These are phyloP conservation scores for Helicostylum pulchrum DNA, from an alignment of 192 early-diverging fungal species.

Conservation along the genomic window DNA sequence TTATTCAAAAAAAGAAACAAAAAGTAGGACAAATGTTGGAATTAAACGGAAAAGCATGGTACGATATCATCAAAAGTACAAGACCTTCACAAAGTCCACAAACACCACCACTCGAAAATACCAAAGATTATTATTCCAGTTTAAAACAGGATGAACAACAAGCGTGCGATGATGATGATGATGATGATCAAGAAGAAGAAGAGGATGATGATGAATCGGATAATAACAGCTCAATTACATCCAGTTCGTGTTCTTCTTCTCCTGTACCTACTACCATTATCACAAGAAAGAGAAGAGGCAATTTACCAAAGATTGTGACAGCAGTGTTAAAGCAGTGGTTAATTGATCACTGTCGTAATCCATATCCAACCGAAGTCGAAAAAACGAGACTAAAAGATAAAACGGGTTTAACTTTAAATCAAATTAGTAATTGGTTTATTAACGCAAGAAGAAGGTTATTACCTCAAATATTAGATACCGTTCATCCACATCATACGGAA, in stretches of 20 bases:
- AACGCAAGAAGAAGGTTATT: constrained; percentile 61
- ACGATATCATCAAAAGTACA: constrained; percentile 19
- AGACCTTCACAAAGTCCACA: constrained; percentile 9
- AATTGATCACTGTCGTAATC: constrained; percentile 55
- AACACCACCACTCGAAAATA: constrained; percentile 9
- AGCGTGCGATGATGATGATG: not conserved
- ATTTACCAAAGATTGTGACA: constrained; percentile 57
- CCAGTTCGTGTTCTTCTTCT: constrained; percentile 5
- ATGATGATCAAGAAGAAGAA: not conserved
- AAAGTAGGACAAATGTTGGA: constrained; percentile 22
- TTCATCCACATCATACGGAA: not conserved
- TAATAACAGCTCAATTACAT: not conserved
- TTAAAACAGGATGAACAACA: constrained; percentile 6
- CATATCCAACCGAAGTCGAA: constrained; percentile 66
- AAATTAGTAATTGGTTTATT: constrained; percentile 78
- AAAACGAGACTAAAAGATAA: constrained; percentile 49
- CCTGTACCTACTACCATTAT: constrained; percentile 3
- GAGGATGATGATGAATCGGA: not conserved
- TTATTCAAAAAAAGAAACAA: constrained; percentile 24
- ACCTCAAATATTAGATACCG: constrained; percentile 19
- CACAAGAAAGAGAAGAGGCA: constrained; percentile 46
- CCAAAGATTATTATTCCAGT: not conserved
- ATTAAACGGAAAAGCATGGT: constrained; percentile 22
- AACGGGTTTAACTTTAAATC: constrained; percentile 58
- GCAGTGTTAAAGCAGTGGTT: constrained; percentile 62